A percentile compares a stretch with the other conserved stretches of the same genome.
These are phyloP conservation scores for Cercospora brassicicola DNA, from an alignment of 2,329 filamentous ascomycete species.

Conservation along the genomic window DNA sequence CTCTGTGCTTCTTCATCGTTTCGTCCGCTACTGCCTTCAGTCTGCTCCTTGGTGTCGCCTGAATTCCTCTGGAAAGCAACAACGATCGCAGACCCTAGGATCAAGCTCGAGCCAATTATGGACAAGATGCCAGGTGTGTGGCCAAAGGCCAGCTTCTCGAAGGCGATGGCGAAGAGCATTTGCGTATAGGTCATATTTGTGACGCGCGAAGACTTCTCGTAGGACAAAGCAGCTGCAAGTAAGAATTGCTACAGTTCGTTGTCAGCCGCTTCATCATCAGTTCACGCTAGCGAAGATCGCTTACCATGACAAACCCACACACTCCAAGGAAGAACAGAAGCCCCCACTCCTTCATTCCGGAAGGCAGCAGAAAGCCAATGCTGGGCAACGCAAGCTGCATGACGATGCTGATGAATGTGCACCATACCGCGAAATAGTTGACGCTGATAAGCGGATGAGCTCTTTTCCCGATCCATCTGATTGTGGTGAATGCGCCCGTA, in stretches of 20 bases:
- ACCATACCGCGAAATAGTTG: slow-evolving; percentile 76
- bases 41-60: slow-evolving; percentile 12
- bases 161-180: slow-evolving; percentile 67
- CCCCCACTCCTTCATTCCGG: slow-evolving; percentile 60
- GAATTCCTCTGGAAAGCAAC: slow-evolving; percentile 57
- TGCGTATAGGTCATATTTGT: slow-evolving; percentile 70
- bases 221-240: slow-evolving; percentile 72
- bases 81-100: slow-evolving; percentile 65
- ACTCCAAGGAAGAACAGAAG: slow-evolving; percentile 68
- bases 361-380: slow-evolving; percentile 59
- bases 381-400: slow-evolving; percentile 59
- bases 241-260: slow-evolving; percentile 64
- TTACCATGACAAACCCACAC: slow-evolving; percentile 72
- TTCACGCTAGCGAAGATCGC: slow-evolving; percentile 12
- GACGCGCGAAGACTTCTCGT: slow-evolving; percentile 64
- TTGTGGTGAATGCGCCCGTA: slow-evolving; percentile 70
- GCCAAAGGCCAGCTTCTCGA: slow-evolving; percentile 65
- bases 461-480: slow-evolving; percentile 76
- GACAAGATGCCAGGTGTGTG: slow-evolving; percentile 59
- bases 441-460: slow-evolving; percentile 82
- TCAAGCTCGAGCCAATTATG: slow-evolving; percentile 62
- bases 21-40: slow-evolving; percentile 11
- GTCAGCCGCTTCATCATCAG: background rate
- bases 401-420: slow-evolving; percentile 64
- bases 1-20: slow-evolving; percentile 32